These are phyloP conservation scores for Alternaria arbusti DNA, from an alignment of 2,329 filamentous ascomycete genomes.

Conservation along the genomic window DNA sequence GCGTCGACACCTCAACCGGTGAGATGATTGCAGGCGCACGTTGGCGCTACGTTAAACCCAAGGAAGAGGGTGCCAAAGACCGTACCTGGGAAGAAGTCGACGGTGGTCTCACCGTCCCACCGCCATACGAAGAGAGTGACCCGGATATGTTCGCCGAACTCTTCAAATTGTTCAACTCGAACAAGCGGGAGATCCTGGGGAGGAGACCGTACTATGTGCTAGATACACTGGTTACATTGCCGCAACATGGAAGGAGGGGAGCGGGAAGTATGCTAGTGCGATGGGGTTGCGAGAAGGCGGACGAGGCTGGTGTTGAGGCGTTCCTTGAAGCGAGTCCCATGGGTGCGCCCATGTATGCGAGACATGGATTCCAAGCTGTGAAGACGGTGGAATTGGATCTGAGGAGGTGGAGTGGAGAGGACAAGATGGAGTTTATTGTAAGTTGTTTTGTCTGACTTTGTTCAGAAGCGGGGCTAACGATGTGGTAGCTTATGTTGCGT, in stretches of 20 bases:
- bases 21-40: constrained; percentile 40
- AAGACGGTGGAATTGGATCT: constrained; percentile 39
- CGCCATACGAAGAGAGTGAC: constrained; percentile 40
- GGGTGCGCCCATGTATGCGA: constrained; percentile 43
- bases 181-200: constrained; percentile 34
- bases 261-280: constrained; percentile 41
- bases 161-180: constrained; percentile 27
- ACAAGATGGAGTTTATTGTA: constrained; percentile 37
- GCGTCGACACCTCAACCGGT: constrained; percentile 31
- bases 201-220: constrained; percentile 34
- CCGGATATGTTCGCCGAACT: constrained; percentile 27
- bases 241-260: constrained; percentile 38
- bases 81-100: constrained; percentile 41
- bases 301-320: constrained; percentile 36
- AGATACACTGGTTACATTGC: constrained; percentile 41
- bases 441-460: constrained; percentile 13
- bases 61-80: constrained; percentile 17
- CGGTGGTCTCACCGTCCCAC: constrained; percentile 19
- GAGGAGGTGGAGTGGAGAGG: constrained; percentile 35
- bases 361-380: constrained; percentile 38
- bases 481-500: constrained; percentile 4
- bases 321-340: constrained; percentile 45
- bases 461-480: neutral
- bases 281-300: constrained; percentile 42
- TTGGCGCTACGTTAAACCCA: constrained; percentile 35